A percentile compares a stretch with the other conserved stretches of the same genome.
Conservation (phyloP, 2,329 filamentous ascomycete species). For the Neonectria faginata region DNA sequence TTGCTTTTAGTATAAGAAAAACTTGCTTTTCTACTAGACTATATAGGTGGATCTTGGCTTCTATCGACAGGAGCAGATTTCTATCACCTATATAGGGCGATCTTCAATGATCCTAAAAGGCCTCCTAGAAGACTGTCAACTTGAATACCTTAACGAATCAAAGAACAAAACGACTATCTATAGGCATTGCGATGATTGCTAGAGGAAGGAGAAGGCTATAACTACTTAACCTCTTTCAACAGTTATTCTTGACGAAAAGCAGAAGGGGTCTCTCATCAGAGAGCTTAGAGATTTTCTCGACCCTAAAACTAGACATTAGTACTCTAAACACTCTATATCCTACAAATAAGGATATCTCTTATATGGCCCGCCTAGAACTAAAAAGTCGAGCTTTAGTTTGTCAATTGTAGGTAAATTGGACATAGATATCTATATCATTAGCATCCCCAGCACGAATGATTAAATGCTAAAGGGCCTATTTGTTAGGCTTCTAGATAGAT, state of each 20-base stretch:
- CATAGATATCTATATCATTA: slow-evolving; percentile 12
- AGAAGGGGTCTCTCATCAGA: not conserved
- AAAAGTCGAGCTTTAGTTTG: slow-evolving; percentile 13
- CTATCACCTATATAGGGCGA: slow-evolving; percentile 33
- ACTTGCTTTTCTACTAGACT: slow-evolving; percentile 28
- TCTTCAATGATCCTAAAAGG: slow-evolving; percentile 42
- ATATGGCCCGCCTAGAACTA: slow-evolving; percentile 6
- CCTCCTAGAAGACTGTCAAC: slow-evolving; percentile 47
- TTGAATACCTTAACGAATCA: slow-evolving; percentile 46
- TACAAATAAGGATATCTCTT: slow-evolving; percentile 14
- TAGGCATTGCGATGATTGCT: slow-evolving; percentile 38
- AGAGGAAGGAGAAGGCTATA: not conserved
- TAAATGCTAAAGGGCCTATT: slow-evolving; percentile 48
- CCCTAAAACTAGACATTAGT: not conserved
- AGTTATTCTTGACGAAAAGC: not conserved
- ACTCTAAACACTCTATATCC: not conserved
- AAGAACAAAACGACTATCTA: slow-evolving; percentile 48
- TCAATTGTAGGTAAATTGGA: not conserved
- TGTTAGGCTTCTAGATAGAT: slow-evolving; percentile 49
- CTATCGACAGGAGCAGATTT: slow-evolving; percentile 43
- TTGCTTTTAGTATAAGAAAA: slow-evolving; percentile 29
- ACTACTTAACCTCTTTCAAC: not conserved
- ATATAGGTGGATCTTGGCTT: slow-evolving; percentile 15
- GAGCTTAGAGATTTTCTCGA: slow-evolving; percentile 2
- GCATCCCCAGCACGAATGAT: slow-evolving; percentile 39